phyloP scores from a whole-genome alignment of 129 eudicot species.

The Scalesia atractyloides region DNA sequence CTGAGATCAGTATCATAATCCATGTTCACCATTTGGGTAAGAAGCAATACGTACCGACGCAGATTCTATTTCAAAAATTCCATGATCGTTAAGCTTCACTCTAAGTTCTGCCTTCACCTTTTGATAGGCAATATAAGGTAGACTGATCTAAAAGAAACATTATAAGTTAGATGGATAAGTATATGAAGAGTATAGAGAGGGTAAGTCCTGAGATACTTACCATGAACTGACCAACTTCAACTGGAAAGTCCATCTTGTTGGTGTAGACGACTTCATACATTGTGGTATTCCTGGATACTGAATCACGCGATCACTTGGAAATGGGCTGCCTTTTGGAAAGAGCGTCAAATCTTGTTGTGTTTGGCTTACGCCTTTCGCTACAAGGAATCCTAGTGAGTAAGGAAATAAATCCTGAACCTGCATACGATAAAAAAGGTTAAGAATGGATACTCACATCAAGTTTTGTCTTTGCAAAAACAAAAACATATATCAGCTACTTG shows the following conservation, averaged over 20 bases:
- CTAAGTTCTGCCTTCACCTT: conserved; percentile 46
- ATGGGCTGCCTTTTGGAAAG: conserved; percentile 58
- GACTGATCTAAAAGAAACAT: conserved; percentile 52
- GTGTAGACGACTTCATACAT: conserved; percentile 46
- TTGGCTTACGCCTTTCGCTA: conserved; percentile 17
- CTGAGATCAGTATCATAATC: neutral
- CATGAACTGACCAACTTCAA: conserved; percentile 55
- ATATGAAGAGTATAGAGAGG: no score
- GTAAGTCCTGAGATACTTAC: conserved; percentile 32
- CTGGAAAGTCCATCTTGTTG: conserved; percentile 47
- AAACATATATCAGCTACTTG: no score
- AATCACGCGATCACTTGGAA: conserved; percentile 54
- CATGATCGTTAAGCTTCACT: conserved; percentile 58
- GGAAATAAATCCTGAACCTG: conserved; percentile 84
- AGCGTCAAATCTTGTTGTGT: conserved; percentile 16
- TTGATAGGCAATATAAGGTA: conserved; percentile 33
- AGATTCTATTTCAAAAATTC: conserved; percentile 50
- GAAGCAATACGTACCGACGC: conserved; percentile 59
- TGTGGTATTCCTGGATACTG: conserved; percentile 41
- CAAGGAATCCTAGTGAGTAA: conserved; percentile 53
- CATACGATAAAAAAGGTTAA: conserved; percentile 22
- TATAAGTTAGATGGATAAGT: neutral
- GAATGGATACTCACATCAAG: no score
- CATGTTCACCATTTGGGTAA: neutral
- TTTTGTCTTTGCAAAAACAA: no score